These are phyloP conservation scores for Phoma sp. DNA, from an alignment of 2,329 filamentous ascomycete genomes.

Conservation along the genomic window DNA sequence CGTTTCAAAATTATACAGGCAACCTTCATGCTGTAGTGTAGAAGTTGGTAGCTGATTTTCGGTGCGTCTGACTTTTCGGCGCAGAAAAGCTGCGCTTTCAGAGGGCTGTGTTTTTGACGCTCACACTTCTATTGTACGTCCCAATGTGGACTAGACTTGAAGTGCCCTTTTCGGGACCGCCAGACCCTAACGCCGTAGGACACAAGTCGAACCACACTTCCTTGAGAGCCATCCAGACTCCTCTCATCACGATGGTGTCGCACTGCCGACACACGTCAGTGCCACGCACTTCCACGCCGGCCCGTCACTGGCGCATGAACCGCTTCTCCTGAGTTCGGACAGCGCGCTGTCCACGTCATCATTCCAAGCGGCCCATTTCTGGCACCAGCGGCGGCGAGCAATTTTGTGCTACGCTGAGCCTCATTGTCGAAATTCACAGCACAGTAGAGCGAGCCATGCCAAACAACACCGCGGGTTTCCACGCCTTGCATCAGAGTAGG, in stretches of 20 bases:
- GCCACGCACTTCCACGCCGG: slow-evolving; percentile 15
- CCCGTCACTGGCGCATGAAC: slow-evolving; percentile 17
- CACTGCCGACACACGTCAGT: slow-evolving; percentile 15
- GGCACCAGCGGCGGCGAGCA: slow-evolving; percentile 10
- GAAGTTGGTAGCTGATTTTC: too few relatives aligned
- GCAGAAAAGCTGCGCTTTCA: too few relatives aligned
- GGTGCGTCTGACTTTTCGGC: too few relatives aligned
- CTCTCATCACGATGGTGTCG: background rate
- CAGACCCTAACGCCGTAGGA: background rate
- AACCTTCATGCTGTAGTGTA: too few relatives aligned
- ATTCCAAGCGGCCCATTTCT: slow-evolving; percentile 13
- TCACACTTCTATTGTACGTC: background rate
- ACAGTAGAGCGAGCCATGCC: background rate
- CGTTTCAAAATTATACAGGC: too few relatives aligned
- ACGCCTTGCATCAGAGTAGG: background rate
- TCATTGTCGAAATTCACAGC: background rate
- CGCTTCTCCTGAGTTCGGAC: slow-evolving; percentile 27
- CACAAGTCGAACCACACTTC: background rate
- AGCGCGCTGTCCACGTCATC: slow-evolving; percentile 30
- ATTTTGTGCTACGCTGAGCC: slow-evolving; percentile 4
- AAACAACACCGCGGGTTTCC: background rate
- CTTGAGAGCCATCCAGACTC: background rate
- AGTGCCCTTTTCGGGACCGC: background rate
- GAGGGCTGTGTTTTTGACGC: too few relatives aligned
- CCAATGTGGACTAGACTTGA: background rate